Evolutionary conservation across 257 asterid genomes (phyloP).

Genomic region (Parsonsia alboflavescens): DNA sequence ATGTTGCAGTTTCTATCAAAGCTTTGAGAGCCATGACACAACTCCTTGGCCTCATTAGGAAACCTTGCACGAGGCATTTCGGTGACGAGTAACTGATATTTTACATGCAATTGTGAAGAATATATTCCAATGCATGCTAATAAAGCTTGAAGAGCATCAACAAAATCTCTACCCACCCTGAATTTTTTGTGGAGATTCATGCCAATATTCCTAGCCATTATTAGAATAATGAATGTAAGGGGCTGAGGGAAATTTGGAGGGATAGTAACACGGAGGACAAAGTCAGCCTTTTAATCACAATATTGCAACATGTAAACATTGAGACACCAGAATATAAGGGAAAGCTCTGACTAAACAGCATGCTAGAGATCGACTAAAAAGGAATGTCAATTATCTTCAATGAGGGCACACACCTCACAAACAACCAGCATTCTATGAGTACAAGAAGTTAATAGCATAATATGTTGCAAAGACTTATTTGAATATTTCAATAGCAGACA

Average conservation of each 20-base stretch:
- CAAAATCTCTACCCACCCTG: background rate
- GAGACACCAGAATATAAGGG: background rate
- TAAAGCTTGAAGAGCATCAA: background rate
- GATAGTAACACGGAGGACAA: background rate
- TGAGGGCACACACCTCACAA: background rate
- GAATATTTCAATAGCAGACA: background rate
- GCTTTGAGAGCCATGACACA: background rate
- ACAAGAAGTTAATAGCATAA: background rate
- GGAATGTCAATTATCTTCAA: background rate
- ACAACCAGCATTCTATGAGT: background rate
- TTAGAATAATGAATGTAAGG: background rate
- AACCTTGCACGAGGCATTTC: background rate
- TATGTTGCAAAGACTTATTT: background rate
- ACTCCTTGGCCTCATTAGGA: background rate
- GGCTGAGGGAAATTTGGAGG: background rate
- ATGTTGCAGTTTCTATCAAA: background rate
- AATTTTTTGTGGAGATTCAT: background rate
- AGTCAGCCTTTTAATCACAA: background rate
- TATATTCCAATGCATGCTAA: background rate
- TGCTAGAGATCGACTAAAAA: background rate
- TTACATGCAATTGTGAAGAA: background rate
- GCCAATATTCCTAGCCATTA: background rate
- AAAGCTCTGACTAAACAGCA: background rate
- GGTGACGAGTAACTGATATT: background rate
- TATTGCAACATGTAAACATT: background rate